Percentiles rank a stretch among this genome's conserved stretches.
These are phyloP conservation scores for Aspergillus quadrilineatus DNA, from an alignment of 2,329 filamentous ascomycete species.

Conservation along the genomic window DNA sequence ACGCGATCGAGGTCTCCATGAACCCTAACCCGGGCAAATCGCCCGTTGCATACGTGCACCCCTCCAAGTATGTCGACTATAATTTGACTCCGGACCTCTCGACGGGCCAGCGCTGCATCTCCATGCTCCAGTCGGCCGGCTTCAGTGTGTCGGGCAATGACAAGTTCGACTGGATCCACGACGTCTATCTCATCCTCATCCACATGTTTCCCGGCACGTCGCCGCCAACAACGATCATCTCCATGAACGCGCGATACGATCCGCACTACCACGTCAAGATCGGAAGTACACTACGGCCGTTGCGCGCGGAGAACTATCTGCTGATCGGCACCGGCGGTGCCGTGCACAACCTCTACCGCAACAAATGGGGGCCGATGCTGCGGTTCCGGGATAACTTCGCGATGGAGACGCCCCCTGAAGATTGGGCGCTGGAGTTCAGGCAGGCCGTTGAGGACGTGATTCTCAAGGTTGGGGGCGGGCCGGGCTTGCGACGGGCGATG, in stretches of 20 bases:
- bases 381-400: constrained; percentile 63
- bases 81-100: constrained; percentile 59
- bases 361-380: constrained; percentile 65
- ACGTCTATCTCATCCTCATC: constrained; percentile 67
- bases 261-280: constrained; percentile 59
- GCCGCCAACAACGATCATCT: constrained; percentile 63
- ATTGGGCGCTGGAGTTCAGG: constrained; percentile 63
- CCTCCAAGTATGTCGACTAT: constrained; percentile 64
- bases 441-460: constrained; percentile 64
- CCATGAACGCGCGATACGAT: constrained; percentile 51
- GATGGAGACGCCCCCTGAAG: constrained; percentile 57
- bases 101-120: constrained; percentile 52
- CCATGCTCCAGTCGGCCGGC: constrained; percentile 51
- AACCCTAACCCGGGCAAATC: constrained; percentile 61
- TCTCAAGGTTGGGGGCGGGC: constrained; percentile 52
- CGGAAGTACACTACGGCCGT: constrained; percentile 56
- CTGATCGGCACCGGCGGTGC: constrained; percentile 63
- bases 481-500: constrained; percentile 54
- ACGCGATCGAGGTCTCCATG: constrained; percentile 60
- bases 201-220: constrained; percentile 67
- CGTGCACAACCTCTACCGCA: constrained; percentile 70
- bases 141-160: constrained; percentile 56
- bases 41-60: constrained; percentile 66
- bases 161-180: constrained; percentile 70
- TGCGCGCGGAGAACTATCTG: constrained; percentile 57